Evolutionary conservation across 352 stramenopile species (phyloP), one percentile per base, ranked within the genome.

Genomic region (Phytopythium litorale): DNA sequence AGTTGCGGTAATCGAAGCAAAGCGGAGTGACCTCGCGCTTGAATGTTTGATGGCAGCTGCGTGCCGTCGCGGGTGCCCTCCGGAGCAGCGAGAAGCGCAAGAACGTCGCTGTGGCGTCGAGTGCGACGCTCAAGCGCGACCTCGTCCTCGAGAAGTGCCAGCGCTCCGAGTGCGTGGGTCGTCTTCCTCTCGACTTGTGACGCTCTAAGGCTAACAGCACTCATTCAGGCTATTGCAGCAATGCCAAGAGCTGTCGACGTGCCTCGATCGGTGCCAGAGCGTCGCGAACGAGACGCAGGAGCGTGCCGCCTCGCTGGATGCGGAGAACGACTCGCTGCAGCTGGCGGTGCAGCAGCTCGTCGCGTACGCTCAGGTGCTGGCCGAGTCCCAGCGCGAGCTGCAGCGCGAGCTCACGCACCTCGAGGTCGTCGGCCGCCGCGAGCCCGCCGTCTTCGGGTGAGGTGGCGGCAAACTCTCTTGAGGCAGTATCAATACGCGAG

Each of bases 71-170:
- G 5, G 64, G 68, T 7, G 70, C 68, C 18, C 67, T 87, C 28
- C 62, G 63, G 18, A 73, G 57, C 42, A 83, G 73, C 45, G 63
- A 83, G 50, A 72, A 69, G 62, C 69, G 73, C 40, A 83, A 81
- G 63, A 63, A 53, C 11, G 68, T 75, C 18, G 69, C 66, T 4
- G 46, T 79, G 28, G 68, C 64, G 0, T 59, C 70, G n/a, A 75
- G 65, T 19, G 64, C 65, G 33, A 63, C 56, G 35, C 64, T 89
- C 32, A 87, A 84, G 63, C 76, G 78, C 37, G 64, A 77, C 18
- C 61, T 90, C 37, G 73, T 88, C n/a, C 21, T 81, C 56, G 78
- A 87, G 56, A 68, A 71, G 30, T 85, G 76, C 37, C 78, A 88
- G 60, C 78, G 80, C 40, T 71, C 76, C 60, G 76, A 84, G 78